Evolutionary conservation across 1,284 basidiomycete genomes (phyloP), one percentile per base, ranked within the genome.

Genomic region (Moniliella sp.): DNA sequence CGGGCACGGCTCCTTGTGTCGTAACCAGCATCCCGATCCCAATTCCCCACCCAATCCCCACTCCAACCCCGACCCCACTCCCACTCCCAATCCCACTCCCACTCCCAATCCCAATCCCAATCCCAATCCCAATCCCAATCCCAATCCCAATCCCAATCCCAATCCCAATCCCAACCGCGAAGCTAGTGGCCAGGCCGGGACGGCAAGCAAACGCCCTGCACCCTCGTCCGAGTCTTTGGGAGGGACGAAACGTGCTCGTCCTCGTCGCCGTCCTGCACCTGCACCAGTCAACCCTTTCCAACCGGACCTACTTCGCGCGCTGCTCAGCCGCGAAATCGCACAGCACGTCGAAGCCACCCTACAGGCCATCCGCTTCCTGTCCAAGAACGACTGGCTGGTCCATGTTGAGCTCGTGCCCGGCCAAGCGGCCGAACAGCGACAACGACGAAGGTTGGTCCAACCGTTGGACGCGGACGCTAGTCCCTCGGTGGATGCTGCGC

Each of bases 271-370:
- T n/a, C 30, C 44, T 31, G 31, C 43, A 4, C 44, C 48, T n/a
- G n/a, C n/a, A n/a, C 45, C 49, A 5, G 25, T 34, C 15, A 54
- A 59, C 27, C 56, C 56, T 0, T 59, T 57, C 31, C 43, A 45
- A 27, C 52, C 50, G 2, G 43, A 56, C 27, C 35, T 57, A 27
- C 35, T 57, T n/a, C 46, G 48, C 3, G 45, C 44, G 75, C 64
- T 91, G n/a, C 68, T 94, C 4, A 66, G 76, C 13, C 78, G 76
- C 8, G 86, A 94, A 52, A 83, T 93, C 31, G 72, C 75, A 16
- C 72, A 82, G 50, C 86, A 88, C 0, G 70, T 91, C 3, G 82
- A 80, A 2, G 86, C 91, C 58, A 67, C 94, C 2, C 81, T 83
- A 0, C 88, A 94, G 61, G 80, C 79, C 2, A 79, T 94, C 48